Evolutionary conservation across 176 grass and related monocot species (phyloP), one percentile per base, ranked within the genome.

Genomic region (Juncus inflexus): DNA sequence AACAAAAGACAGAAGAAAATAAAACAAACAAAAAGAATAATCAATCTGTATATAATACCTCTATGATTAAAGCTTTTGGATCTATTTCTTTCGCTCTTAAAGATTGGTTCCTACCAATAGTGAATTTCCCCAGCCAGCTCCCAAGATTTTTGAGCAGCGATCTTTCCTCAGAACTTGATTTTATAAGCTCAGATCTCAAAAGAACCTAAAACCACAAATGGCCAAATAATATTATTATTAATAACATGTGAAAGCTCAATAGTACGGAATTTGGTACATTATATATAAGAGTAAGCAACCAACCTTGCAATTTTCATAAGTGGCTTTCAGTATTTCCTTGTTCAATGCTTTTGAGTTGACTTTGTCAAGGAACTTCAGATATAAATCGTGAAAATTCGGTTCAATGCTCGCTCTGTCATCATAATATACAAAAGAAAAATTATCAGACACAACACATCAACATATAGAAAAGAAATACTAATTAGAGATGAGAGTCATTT

Each of bases 281-380:
- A 64, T 4, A 72, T 12, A 56, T 19, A 65, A 56, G 37, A 43
- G 12, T 49, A 9, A 60, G 50, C 35, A 49, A 41, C 9, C 12
- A 64, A 96, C 92, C 92, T 96, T 96, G 92, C 92, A 96, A 66
- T 96, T 96, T 74, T 91, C 92, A 35, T 96, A 96, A 55, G 92
- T 82, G 54, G 92, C 87, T 84, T 91, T 96, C 65, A 96, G 28
- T 47, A 96, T 84, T 78, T 96, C 92, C 79, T 86, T 96, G 80
- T 84, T 91, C 77, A 96, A 74, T 56, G 49, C 63, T 79, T 91
- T 96, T 71, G 92, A 91, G 61, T 84, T 86, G 41, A 86, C 87
- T 79, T 91, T 96, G 63, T 96, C 92, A 0, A 96, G 72, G 35
- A 96, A 89, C 66, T 91, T 96, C 58, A 97, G 73, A 73, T 97